phyloP scores from a whole-genome alignment of 2,329 filamentous ascomycete genomes.

The Spiromastix sp. region DNA sequence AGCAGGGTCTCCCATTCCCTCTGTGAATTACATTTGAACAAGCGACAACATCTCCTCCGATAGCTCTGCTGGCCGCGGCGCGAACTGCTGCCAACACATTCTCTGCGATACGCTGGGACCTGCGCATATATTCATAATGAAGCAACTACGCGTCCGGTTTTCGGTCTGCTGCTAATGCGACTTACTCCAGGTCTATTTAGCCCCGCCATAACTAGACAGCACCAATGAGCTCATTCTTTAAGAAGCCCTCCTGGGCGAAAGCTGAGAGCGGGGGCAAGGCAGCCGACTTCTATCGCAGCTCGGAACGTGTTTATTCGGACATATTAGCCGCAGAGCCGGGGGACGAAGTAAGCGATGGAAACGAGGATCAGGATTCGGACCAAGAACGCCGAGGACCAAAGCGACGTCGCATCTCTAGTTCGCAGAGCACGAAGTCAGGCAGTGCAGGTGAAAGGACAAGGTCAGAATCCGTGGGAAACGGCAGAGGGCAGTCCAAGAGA shows the following conservation, averaged over 20 bases:
- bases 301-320: conserved; percentile 37
- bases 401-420: conserved; percentile 17
- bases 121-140: no score
- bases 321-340: conserved; percentile 31
- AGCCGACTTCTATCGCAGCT: conserved; percentile 39
- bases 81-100: no score
- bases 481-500: neutral
- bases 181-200: no score
- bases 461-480: no score
- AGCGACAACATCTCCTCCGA: no score
- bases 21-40: no score
- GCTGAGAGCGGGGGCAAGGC: conserved; percentile 22
- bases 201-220: no score
- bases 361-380: neutral
- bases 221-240: conserved; percentile 45
- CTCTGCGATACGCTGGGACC: no score
- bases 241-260: conserved; percentile 42
- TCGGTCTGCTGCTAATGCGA: no score
- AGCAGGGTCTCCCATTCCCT: no score
- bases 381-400: conserved; percentile 1
- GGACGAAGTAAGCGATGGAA: conserved; percentile 4
- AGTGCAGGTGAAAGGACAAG: neutral
- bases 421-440: conserved; percentile 7
- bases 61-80: no score
- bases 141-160: no score